Evolutionary conservation across 2,329 filamentous ascomycete genomes (phyloP).

Genomic region (Claviceps capensis): DNA sequence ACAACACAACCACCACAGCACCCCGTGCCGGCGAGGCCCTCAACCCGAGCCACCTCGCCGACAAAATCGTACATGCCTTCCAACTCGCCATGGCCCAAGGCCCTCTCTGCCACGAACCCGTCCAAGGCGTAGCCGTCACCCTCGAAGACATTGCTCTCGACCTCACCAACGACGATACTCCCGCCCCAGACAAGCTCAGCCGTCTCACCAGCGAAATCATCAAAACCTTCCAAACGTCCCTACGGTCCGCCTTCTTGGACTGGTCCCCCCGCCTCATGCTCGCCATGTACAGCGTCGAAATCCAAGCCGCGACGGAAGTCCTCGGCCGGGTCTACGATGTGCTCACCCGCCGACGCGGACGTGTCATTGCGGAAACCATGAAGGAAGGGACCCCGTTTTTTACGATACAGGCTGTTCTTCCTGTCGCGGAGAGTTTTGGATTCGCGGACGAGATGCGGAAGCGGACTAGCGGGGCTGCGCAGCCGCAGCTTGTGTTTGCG

Average conservation of each 20-base stretch:
- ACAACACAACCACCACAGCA: constrained; percentile 12
- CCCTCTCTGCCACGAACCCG: constrained; percentile 80
- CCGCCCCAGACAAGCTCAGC: constrained; percentile 53
- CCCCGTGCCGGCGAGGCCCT: constrained; percentile 35
- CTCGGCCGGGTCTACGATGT: constrained; percentile 92
- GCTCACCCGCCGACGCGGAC: constrained; percentile 84
- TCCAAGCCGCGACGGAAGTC: constrained; percentile 91
- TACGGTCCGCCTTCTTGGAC: constrained; percentile 77
- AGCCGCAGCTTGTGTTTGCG: constrained; percentile 84
- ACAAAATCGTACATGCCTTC: constrained; percentile 89
- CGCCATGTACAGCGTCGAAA: constrained; percentile 96
- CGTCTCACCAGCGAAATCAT: constrained; percentile 88
- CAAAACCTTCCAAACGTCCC: constrained; percentile 72
- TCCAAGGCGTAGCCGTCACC: constrained; percentile 85
- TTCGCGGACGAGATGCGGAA: constrained; percentile 96
- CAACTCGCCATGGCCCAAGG: constrained; percentile 83
- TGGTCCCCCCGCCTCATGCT: constrained; percentile 93
- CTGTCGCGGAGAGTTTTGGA: constrained; percentile 89
- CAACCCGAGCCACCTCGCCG: constrained; percentile 57
- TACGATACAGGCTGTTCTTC: constrained; percentile 76
- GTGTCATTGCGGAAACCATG: constrained; percentile 79
- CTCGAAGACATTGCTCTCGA: constrained; percentile 63
- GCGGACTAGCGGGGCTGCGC: constrained; percentile 76
- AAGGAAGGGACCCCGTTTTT: constrained; percentile 96
- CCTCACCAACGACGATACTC: constrained; percentile 37